Evolutionary conservation across 2,329 filamentous ascomycete species (phyloP), one percentile per base, ranked within the genome.

Genomic region (Aspergillus floridensis): DNA sequence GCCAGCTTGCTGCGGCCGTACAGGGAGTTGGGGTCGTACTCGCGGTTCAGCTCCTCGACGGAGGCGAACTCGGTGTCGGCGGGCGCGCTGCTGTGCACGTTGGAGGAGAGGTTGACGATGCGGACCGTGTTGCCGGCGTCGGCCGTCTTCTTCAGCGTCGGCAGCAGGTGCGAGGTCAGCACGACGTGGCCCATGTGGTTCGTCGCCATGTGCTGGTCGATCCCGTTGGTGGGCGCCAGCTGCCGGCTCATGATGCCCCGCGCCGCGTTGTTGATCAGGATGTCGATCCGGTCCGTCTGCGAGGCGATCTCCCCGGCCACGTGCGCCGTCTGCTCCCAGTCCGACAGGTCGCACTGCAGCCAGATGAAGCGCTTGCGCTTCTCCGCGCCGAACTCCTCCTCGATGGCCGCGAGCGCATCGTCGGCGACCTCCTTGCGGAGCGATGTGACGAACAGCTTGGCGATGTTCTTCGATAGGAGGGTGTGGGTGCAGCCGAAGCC

Each of bases 101-200:
- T 57, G 0, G 60, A 62, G 2, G 58, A 35, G 26, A 62, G 38
- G 10, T 53, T 50, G 21, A 62, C 32, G 21, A 62, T 59, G 16
- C 58, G 55, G n/a, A 60, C 58, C 12, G 54, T 50, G 3, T 50
- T 22, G 7, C 31, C 49, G 11, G 54, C 49, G 12, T 56, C 52
- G 1, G 60, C 58, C 5, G 60, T 58, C 12, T 52, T 32, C 4
- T 60, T 47, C 4, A 60, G 44, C 12, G 35, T 47, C 3, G 55
- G 44, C 11, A 62, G 56, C 21, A 62, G 52, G 8, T 54, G 48
- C 7, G 51, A 54, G 10, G 52, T 54, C 52, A 54, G n/a, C 22
- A 54, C 52, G n/a, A 54, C 52, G n/a, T 54, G 52, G 14, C 52
- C 52, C 52, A 54, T 54, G 38, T 54, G 52, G n/a, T 54, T 54